Evolutionary conservation across 2,329 filamentous ascomycete species (phyloP).

Genomic region (Fusarium decemcellulare): DNA sequence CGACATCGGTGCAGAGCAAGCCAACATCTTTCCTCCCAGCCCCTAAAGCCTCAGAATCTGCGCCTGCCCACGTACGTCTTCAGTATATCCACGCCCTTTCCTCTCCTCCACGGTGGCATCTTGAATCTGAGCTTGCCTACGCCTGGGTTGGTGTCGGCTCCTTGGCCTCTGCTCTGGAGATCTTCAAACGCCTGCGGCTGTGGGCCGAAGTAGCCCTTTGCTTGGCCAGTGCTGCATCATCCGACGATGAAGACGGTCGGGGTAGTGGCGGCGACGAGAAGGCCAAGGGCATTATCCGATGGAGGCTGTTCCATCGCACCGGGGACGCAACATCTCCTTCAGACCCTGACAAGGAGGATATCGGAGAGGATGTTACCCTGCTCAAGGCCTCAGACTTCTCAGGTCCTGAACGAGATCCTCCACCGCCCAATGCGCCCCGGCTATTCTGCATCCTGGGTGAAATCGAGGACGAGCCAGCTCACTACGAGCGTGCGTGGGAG

Average conservation of each 20-base stretch:
- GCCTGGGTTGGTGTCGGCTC: slow-evolving; percentile 94
- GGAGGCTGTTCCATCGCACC: slow-evolving; percentile 82
- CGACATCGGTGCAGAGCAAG: slow-evolving; percentile 51
- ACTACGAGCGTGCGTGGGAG: slow-evolving; percentile 91
- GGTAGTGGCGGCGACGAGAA: slow-evolving; percentile 80
- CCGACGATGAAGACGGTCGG: slow-evolving; percentile 70
- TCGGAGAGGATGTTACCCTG: slow-evolving; percentile 64
- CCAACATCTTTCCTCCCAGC: slow-evolving; percentile 87
- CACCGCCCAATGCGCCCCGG: slow-evolving; percentile 86
- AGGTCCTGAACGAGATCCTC: slow-evolving; percentile 76
- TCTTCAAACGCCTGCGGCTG: slow-evolving; percentile 92
- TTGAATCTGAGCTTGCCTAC: slow-evolving; percentile 92
- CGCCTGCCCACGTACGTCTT: slow-evolving; percentile 81
- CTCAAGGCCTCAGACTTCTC: slow-evolving; percentile 68
- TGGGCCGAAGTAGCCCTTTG: slow-evolving; percentile 97
- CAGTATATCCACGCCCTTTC: slow-evolving; percentile 87
- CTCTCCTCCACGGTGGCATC: slow-evolving; percentile 91
- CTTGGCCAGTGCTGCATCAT: slow-evolving; percentile 73
- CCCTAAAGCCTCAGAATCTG: slow-evolving; percentile 82
- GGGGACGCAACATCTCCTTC: slow-evolving; percentile 50
- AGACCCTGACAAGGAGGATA: slow-evolving; percentile 66
- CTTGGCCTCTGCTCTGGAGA: slow-evolving; percentile 90
- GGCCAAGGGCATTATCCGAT: slow-evolving; percentile 81
- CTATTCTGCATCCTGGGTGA: slow-evolving; percentile 96
- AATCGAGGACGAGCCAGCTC: slow-evolving; percentile 78